Evolutionary conservation across 768 basidiomycete species (phyloP).

Genomic region (Lepiota brunneoincarnata): DNA sequence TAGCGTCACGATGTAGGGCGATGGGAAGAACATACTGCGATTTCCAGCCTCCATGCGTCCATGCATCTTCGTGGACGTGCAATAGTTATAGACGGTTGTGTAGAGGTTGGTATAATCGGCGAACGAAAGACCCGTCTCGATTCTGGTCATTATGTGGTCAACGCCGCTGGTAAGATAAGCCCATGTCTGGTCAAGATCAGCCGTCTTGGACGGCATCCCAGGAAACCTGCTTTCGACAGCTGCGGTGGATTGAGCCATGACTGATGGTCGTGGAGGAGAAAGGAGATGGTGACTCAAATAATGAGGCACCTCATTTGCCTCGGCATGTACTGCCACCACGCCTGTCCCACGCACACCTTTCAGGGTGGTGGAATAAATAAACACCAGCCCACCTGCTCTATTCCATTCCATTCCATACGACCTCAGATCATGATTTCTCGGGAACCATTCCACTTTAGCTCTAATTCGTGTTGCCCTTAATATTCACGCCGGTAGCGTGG

Average conservation of each 20-base stretch:
- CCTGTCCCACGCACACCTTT: slow-evolving; percentile 7
- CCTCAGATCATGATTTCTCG: no score
- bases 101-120: slow-evolving; percentile 76
- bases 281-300: slow-evolving; percentile 4
- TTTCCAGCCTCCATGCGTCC: slow-evolving; percentile 53
- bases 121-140: slow-evolving; percentile 76
- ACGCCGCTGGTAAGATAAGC: slow-evolving; percentile 78
- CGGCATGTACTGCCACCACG: slow-evolving; percentile 8
- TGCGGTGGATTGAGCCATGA: slow-evolving; percentile 27
- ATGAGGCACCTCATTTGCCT: slow-evolving; percentile 3
- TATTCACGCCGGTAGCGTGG: no score
- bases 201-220: slow-evolving; percentile 60
- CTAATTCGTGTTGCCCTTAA: no score
- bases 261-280: slow-evolving; percentile 26
- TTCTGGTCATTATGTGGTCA: slow-evolving; percentile 90
- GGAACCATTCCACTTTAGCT: no score
- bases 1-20: slow-evolving; percentile 32
- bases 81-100: slow-evolving; percentile 98
- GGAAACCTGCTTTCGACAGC: slow-evolving; percentile 30
- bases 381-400: no score
- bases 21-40: slow-evolving; percentile 55
- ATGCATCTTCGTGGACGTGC: slow-evolving; percentile 86
- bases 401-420: no score
- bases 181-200: slow-evolving; percentile 89
- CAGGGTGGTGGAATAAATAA: background rate